phyloP scores from a whole-genome alignment of 768 basidiomycete species.

The Boletus tylopilopsis region DNA sequence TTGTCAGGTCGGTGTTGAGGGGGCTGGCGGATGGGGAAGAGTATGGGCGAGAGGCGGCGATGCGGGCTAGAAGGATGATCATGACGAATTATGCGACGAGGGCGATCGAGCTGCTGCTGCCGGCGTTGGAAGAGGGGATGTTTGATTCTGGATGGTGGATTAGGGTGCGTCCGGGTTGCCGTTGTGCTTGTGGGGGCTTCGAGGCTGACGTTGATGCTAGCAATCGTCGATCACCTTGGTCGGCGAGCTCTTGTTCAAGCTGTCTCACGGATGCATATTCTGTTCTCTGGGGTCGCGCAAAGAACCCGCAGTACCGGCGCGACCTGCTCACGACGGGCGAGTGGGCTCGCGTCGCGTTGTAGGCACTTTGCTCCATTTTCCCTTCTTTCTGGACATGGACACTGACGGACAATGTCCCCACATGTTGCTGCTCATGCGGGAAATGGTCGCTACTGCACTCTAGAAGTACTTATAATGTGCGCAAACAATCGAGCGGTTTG shows the following conservation, averaged over 20 bases:
- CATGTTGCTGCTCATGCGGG: not conserved
- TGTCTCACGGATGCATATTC: slow-evolving; percentile 67
- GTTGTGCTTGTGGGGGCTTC: not conserved
- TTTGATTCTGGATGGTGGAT: slow-evolving; percentile 96
- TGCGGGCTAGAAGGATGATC: slow-evolving; percentile 98
- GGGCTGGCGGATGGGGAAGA: slow-evolving; percentile 93
- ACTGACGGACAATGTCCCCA: not conserved
- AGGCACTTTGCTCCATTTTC: slow-evolving; percentile 34
- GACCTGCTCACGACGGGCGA: slow-evolving; percentile 59
- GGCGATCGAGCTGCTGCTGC: slow-evolving; percentile 90
- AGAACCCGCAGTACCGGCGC: slow-evolving; percentile 57
- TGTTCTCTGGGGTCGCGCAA: slow-evolving; percentile 62
- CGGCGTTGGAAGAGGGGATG: slow-evolving; percentile 92
- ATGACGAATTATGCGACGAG: slow-evolving; percentile 89
- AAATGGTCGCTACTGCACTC: slow-evolving; percentile 1
- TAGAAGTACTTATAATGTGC: slow-evolving; percentile 12
- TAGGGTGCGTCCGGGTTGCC: slow-evolving; percentile 59
- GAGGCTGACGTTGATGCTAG: slow-evolving; percentile 34
- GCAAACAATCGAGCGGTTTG: slow-evolving; percentile 1
- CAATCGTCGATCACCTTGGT: slow-evolving; percentile 95
- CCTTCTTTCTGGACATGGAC: not conserved
- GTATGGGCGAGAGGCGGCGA: slow-evolving; percentile 94
- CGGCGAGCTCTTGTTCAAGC: slow-evolving; percentile 93
- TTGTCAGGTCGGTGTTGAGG: slow-evolving; percentile 86
- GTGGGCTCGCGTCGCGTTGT: slow-evolving; percentile 70